phyloP scores from a whole-genome alignment of 345 rosid genomes.

The Salix suchowensis region DNA sequence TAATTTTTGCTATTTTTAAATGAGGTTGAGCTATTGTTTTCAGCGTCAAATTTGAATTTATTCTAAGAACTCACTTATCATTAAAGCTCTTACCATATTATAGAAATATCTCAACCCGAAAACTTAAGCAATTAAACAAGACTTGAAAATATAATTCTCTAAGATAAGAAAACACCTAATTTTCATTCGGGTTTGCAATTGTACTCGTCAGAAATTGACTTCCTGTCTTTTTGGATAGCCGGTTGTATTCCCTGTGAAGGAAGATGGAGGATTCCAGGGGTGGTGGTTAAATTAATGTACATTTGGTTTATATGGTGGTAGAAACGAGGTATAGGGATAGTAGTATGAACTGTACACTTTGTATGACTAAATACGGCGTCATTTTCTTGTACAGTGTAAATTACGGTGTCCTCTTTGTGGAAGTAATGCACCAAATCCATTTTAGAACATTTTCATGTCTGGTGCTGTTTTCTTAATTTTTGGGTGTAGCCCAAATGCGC shows the following conservation, averaged over 20 bases:
- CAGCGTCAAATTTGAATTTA: background rate
- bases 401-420: background rate
- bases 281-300: background rate
- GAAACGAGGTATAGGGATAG: background rate
- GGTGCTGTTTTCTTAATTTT: background rate
- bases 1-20: background rate
- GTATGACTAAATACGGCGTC: background rate
- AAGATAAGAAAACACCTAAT: background rate
- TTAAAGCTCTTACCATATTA: no score
- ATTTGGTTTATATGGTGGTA: background rate
- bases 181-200: background rate
- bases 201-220: background rate
- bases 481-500: background rate
- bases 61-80: background rate
- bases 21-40: background rate
- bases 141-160: no score
- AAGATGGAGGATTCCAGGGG: background rate
- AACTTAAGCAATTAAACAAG: no score
- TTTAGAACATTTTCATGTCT: background rate
- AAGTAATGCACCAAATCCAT: background rate
- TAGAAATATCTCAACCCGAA: no score
- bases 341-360: background rate
- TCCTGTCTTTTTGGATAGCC: background rate
- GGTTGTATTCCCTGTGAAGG: background rate
- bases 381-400: background rate